Evolutionary conservation across 805 yeast species (phyloP).

Genomic region (Torulaspora quercuum): DNA sequence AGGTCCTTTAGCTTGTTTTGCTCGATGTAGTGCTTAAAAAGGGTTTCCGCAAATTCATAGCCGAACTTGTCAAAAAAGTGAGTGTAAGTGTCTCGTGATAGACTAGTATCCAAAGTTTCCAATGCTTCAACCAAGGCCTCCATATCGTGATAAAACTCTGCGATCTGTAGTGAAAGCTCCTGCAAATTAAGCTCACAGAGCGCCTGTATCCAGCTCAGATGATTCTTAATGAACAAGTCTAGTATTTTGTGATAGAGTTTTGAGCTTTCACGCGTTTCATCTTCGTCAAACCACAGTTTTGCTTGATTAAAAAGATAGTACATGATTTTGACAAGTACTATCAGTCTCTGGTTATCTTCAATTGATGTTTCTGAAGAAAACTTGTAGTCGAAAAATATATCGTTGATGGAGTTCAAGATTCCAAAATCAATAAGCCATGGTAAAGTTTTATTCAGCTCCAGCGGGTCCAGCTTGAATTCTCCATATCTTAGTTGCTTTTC

Average conservation of each 20-base stretch:
- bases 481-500: constrained; percentile 40
- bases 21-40: constrained; percentile 57
- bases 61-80: constrained; percentile 60
- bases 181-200: constrained; percentile 50
- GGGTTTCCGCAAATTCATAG: constrained; percentile 60
- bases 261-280: constrained; percentile 17
- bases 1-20: constrained; percentile 51
- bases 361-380: constrained; percentile 19
- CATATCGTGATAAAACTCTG: constrained; percentile 65
- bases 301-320: constrained; percentile 41
- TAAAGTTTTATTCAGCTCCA: constrained; percentile 30
- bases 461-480: constrained; percentile 34
- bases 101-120: constrained; percentile 40
- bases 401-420: constrained; percentile 41
- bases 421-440: constrained; percentile 51
- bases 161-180: constrained; percentile 54
- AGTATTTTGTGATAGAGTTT: constrained; percentile 33
- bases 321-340: constrained; percentile 42
- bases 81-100: constrained; percentile 47
- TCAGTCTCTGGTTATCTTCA: constrained; percentile 20
- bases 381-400: constrained; percentile 37
- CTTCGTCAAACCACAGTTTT: constrained; percentile 35
- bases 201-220: constrained; percentile 54
- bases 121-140: constrained; percentile 53
- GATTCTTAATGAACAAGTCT: constrained; percentile 30